These are phyloP conservation scores for Dipteronia sinensis DNA, from an alignment of 345 rosid species.

Conservation along the genomic window DNA sequence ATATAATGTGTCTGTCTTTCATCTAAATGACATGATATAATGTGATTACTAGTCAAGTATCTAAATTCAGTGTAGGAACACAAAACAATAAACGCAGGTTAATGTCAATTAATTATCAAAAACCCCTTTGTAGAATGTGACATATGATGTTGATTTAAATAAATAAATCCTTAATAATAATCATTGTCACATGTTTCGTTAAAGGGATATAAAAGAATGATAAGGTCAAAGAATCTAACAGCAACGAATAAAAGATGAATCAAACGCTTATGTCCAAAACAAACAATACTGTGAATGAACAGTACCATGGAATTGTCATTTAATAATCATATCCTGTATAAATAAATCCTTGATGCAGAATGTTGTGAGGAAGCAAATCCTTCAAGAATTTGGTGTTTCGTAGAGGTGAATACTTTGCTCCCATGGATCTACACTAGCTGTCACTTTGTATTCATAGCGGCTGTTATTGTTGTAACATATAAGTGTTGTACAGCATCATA, in stretches of 20 bases:
- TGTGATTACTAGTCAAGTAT: neutral
- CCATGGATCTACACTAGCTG: neutral
- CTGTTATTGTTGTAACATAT: slow-evolving; percentile 17
- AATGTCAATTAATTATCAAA: too few relatives aligned
- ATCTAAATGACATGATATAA: neutral
- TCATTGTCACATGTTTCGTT: too few relatives aligned
- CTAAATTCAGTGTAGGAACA: too few relatives aligned
- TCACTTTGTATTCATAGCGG: neutral
- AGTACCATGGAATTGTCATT: neutral
- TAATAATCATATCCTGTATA: neutral
- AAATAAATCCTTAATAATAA: too few relatives aligned
- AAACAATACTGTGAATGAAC: too few relatives aligned
- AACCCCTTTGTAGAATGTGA: too few relatives aligned
- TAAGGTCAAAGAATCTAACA: too few relatives aligned
- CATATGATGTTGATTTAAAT: too few relatives aligned
- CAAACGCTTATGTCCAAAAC: too few relatives aligned
- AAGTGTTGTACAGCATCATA: slow-evolving; percentile 24
- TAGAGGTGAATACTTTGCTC: slow-evolving; percentile 1
- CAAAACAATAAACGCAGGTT: too few relatives aligned
- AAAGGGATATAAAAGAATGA: too few relatives aligned
- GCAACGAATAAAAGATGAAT: too few relatives aligned
- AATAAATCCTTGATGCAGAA: slow-evolving; percentile 29
- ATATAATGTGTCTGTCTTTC: neutral
- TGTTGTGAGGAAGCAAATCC: slow-evolving; percentile 3
- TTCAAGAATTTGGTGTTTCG: slow-evolving; percentile 12